Evolutionary conservation across 1,284 basidiomycete species (phyloP).

Genomic region (Puccinia horiana): DNA sequence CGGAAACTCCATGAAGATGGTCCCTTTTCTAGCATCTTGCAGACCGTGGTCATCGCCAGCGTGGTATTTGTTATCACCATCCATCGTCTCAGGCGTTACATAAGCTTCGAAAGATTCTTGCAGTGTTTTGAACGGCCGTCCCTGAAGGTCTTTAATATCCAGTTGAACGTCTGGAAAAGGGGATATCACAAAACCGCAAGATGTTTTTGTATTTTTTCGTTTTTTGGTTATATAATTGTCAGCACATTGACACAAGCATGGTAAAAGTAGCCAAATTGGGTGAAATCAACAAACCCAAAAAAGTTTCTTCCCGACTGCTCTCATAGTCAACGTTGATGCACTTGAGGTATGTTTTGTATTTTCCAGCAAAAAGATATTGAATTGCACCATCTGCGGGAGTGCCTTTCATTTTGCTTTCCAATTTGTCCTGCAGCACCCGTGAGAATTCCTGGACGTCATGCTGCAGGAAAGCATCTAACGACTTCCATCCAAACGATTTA

Average conservation of each 20-base stretch:
- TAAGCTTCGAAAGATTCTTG: slow-evolving; percentile 98
- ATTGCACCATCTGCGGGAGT: slow-evolving; percentile 97
- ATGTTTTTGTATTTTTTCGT: background rate
- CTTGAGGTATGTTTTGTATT: slow-evolving; percentile 99
- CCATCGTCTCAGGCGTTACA: slow-evolving; percentile 94
- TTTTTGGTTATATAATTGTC: no score
- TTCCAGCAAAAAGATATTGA: slow-evolving; percentile 89
- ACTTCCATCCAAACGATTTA: slow-evolving; percentile 99
- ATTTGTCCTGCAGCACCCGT: slow-evolving; percentile 92
- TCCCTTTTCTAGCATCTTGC: slow-evolving; percentile 98
- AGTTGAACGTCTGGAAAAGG: slow-evolving; percentile 81
- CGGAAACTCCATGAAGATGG: slow-evolving; percentile 97
- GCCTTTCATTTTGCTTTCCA: slow-evolving; percentile 99
- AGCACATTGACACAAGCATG: no score
- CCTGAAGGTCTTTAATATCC: slow-evolving; percentile 90
- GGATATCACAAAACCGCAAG: background rate
- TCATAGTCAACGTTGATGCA: slow-evolving; percentile 98
- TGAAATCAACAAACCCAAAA: slow-evolving; percentile 70
- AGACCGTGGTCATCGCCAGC: slow-evolving; percentile 90
- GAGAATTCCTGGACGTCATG: slow-evolving; percentile 99
- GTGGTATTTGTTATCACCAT: slow-evolving; percentile 98
- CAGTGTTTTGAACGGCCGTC: slow-evolving; percentile 68
- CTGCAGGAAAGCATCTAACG: slow-evolving; percentile 95
- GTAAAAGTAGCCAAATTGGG: background rate
- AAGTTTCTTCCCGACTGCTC: slow-evolving; percentile 90